phyloP scores from a whole-genome alignment of 805 yeast species.

The Wickerhamiella lipophila region DNA sequence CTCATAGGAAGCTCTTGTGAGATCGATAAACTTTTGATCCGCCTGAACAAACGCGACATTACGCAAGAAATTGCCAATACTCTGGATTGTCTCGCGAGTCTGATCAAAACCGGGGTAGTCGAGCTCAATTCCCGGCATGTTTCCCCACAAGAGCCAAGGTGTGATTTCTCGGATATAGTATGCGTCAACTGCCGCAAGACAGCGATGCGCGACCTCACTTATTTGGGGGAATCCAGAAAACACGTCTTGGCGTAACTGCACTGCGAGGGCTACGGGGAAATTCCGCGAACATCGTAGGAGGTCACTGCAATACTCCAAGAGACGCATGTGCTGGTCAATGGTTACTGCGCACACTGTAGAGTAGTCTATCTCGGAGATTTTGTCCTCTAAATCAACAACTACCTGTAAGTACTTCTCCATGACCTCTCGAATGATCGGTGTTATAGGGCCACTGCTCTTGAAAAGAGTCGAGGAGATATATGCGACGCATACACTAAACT shows the following conservation, averaged over 20 bases:
- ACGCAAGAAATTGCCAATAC: conserved; percentile 4
- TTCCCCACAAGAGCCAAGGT: conserved; percentile 6
- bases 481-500: conserved; percentile 11
- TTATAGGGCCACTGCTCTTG: not conserved
- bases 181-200: conserved; percentile 11
- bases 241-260: not conserved
- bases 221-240: conserved; percentile 9
- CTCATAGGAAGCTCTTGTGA: not conserved
- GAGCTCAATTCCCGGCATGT: not conserved
- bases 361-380: not conserved
- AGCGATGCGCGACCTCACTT: not conserved
- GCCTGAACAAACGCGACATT: not conserved
- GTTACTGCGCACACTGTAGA: conserved; percentile 6
- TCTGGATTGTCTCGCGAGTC: not conserved
- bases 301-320: conserved; percentile 5
- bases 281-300: not conserved
- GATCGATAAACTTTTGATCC: conserved; percentile 1
- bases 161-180: conserved; percentile 7
- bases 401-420: not conserved
- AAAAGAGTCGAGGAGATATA: not conserved
- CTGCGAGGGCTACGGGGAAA: not conserved
- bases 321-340: conserved; percentile 10
- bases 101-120: conserved; percentile 5
- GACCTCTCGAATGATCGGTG: not conserved
- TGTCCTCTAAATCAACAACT: not conserved